Conservation (phyloP, 257 asterid genomes). For the Gynochthodes officinalis region DNA sequence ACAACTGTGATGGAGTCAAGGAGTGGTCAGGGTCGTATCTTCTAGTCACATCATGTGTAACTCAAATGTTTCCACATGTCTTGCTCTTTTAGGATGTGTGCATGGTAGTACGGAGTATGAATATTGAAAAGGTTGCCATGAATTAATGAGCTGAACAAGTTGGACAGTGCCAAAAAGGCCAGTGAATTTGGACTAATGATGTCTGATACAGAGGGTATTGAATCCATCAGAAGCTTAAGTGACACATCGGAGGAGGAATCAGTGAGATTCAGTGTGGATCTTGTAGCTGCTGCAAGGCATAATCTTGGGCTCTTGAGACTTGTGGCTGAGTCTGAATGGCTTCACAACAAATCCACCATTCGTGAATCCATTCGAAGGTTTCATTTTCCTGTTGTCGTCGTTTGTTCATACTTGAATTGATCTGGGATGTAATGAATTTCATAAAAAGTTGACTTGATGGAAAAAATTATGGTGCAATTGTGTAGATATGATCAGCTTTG, state of each 20-base stretch:
- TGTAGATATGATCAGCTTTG: constrained; percentile 79
- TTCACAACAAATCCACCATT: constrained; percentile 46
- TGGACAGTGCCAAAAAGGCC: background rate
- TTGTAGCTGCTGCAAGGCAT: constrained; percentile 75
- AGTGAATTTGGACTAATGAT: constrained; percentile 25
- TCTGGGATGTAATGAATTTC: background rate
- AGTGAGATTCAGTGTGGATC: constrained; percentile 55
- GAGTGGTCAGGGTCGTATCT: background rate
- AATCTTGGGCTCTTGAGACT: constrained; percentile 60
- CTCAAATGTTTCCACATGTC: constrained; percentile 15
- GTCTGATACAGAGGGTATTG: constrained; percentile 45
- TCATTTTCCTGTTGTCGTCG: background rate
- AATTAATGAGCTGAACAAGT: background rate
- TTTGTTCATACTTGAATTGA: background rate
- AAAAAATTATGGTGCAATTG: background rate
- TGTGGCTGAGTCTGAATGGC: constrained; percentile 60
- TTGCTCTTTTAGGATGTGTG: background rate
- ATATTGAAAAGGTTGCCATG: background rate
- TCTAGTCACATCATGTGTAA: background rate
- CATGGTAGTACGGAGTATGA: background rate
- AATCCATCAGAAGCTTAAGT: constrained; percentile 48
- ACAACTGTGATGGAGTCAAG: background rate
- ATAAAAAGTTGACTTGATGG: background rate
- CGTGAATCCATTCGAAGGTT: constrained; percentile 83
- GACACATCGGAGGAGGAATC: constrained; percentile 57